These are phyloP conservation scores for Leccinellum rugosiceps DNA, from an alignment of 768 basidiomycete genomes.

Conservation along the genomic window DNA sequence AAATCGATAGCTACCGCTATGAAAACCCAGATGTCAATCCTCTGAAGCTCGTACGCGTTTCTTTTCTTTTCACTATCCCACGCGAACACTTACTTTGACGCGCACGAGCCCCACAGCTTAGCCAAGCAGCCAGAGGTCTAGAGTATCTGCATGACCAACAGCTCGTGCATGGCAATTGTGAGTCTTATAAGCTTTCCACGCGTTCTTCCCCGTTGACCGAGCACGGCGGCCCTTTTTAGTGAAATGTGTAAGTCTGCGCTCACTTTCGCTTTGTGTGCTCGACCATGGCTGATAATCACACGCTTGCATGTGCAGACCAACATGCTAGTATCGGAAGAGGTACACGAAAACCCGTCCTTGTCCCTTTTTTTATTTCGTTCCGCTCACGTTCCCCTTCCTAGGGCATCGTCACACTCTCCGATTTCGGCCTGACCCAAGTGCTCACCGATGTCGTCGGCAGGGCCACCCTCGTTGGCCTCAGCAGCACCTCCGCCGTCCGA, in stretches of 20 bases:
- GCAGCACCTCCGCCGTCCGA: conserved; percentile 44
- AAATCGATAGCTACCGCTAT: conserved; percentile 39
- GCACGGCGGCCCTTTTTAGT: conserved; percentile 32
- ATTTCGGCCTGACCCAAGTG: conserved; percentile 63
- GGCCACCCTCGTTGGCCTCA: conserved; percentile 44
- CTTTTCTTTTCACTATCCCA: not conserved
- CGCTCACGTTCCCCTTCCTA: conserved; percentile 15
- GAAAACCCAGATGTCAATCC: conserved; percentile 37
- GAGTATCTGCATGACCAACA: conserved; percentile 51
- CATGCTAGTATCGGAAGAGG: conserved; percentile 53
- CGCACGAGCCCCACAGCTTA: conserved; percentile 33
- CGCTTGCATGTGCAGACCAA: conserved; percentile 40
- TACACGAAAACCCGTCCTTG: conserved; percentile 12
- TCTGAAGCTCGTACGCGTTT: conserved; percentile 37
- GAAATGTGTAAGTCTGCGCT: conserved; percentile 50
- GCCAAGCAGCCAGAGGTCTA: conserved; percentile 54
- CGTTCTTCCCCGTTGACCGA: not conserved
- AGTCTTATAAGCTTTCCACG: conserved; percentile 23
- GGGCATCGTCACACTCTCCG: conserved; percentile 56
- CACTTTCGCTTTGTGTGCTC: not conserved
- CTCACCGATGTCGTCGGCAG: conserved; percentile 56
- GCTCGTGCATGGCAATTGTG: conserved; percentile 60
- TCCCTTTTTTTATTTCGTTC: not conserved
- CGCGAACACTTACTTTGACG: not conserved
- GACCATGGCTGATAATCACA: conserved; percentile 2